Evolutionary conservation across 2,329 filamentous ascomycete genomes (phyloP), one percentile per base, ranked within the genome.

Genomic region (Lecanoromycetidae sp.): DNA sequence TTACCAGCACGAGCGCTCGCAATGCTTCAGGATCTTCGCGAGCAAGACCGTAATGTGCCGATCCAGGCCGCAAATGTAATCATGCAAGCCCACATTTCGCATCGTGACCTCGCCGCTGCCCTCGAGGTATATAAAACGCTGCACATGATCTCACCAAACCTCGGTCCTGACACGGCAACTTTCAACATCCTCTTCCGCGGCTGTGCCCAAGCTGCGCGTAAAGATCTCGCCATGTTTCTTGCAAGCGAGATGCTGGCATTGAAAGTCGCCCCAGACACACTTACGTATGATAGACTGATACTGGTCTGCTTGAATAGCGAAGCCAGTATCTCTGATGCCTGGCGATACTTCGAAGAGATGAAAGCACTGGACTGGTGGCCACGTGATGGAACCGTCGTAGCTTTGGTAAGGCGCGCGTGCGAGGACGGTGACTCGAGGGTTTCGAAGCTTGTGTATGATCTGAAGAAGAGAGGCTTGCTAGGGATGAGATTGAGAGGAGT

Each of bases 221-320:
- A 75, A 48, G 66, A 74, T 30, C 63, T 73, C 5, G 77, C 77
- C 36, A 76, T 79, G 62, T 80, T 78, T 56, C 62, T 82, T 2
- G 71, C 76, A 8, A 67, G 71, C 13, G 79, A 84, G 56, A 79
- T 84, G 72, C 65, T 72, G 5, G 67, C 71, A 8, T 62, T 79
- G 7, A 65, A 66, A 6, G 62, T 82, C 23, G 56, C 65, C 13
- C 77, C 80, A 0, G 69, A 79, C 50, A 57, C 63, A n/a, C 54
- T 71, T 15, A 82, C 79, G 0, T 82, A 82, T 54, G 78, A 82
- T 54, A 67, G 72, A 4, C 63, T 83, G 9, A 71, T 82, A 13
- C 59, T 77, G 10, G 67, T 77, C 35, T 82, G 77, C 56, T 54
- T 76, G 4, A 60, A 65, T 6, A 52, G 34, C 0, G 57, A 58